Conservation (phyloP, 352 stramenopile genomes). For the Peronospora destructor region DNA sequence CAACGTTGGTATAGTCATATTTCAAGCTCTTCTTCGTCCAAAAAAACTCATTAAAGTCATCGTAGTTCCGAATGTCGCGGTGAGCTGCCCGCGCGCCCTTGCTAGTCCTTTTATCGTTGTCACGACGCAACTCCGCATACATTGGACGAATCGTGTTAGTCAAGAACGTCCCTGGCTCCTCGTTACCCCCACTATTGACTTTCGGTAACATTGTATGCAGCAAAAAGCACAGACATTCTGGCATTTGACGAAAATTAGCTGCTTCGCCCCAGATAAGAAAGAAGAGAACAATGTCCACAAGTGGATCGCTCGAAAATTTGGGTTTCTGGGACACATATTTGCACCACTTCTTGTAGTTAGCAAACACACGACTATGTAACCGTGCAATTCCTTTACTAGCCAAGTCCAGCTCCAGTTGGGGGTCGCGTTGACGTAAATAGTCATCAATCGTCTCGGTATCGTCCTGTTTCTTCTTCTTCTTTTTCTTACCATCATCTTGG, state of each 20-base stretch:
- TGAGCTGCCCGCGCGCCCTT: conserved; percentile 63
- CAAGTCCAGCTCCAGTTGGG: conserved; percentile 63
- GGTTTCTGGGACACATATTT: conserved; percentile 76
- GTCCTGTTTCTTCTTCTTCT: conserved; percentile 34
- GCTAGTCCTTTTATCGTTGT: conserved; percentile 82
- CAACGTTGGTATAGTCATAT: conserved; percentile 60
- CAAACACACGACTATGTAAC: conserved; percentile 61
- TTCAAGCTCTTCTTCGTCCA: conserved; percentile 80
- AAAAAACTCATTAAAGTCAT: conserved; percentile 87
- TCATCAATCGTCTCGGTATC: conserved; percentile 31
- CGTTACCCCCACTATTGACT: conserved; percentile 37
- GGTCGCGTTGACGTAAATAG: conserved; percentile 44
- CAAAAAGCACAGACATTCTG: conserved; percentile 73
- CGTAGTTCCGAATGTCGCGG: conserved; percentile 77
- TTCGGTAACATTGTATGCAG: conserved; percentile 71
- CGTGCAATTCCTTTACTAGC: conserved; percentile 55
- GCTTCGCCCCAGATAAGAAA: conserved; percentile 84
- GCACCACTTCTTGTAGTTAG: conserved; percentile 85
- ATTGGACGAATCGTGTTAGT: conserved; percentile 65
- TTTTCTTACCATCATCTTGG: conserved; percentile 36
- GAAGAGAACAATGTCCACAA: conserved; percentile 73
- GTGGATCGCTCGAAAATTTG: conserved; percentile 60
- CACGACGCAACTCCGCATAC: conserved; percentile 55
- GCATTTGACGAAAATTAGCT: conserved; percentile 76
- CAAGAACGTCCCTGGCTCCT: conserved; percentile 60